phyloP scores from a whole-genome alignment of 2,329 filamentous ascomycete species.

The Pezicula radicicola region DNA sequence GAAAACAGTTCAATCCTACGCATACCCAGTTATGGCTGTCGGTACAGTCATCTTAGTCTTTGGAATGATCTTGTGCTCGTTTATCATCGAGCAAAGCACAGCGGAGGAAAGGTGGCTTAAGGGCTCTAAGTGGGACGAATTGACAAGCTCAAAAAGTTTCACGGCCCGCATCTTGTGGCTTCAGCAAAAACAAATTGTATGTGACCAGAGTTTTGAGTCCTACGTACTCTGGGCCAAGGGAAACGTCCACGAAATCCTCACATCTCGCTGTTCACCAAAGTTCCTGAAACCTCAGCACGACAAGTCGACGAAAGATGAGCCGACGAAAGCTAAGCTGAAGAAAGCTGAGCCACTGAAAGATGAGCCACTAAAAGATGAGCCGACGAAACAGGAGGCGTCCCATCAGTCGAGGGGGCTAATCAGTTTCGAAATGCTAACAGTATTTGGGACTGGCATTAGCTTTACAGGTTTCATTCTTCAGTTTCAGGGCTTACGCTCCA shows the following conservation, averaged over 20 bases:
- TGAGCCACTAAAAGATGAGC: neutral
- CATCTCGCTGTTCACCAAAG: neutral
- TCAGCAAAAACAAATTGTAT: neutral
- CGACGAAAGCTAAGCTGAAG: neutral
- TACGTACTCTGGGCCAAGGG: neutral
- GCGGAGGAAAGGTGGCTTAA: neutral
- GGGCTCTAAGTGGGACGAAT: neutral
- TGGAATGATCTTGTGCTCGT: neutral
- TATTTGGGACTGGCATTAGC: neutral
- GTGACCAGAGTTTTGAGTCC: neutral
- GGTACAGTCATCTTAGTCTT: neutral
- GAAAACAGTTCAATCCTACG: neutral
- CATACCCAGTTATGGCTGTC: neutral
- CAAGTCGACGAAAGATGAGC: too few species aligned
- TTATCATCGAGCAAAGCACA: neutral
- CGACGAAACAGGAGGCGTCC: neutral
- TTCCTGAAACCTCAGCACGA: too few species aligned
- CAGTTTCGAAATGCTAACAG: neutral
- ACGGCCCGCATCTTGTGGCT: neutral
- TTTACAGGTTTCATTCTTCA: neutral
- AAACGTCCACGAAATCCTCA: neutral
- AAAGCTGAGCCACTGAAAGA: neutral
- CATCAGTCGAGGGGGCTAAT: too few species aligned
- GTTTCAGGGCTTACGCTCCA: neutral
- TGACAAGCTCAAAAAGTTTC: neutral